Evolutionary conservation across 1,284 basidiomycete genomes (phyloP).

Genomic region (Inonotus obliquus): DNA sequence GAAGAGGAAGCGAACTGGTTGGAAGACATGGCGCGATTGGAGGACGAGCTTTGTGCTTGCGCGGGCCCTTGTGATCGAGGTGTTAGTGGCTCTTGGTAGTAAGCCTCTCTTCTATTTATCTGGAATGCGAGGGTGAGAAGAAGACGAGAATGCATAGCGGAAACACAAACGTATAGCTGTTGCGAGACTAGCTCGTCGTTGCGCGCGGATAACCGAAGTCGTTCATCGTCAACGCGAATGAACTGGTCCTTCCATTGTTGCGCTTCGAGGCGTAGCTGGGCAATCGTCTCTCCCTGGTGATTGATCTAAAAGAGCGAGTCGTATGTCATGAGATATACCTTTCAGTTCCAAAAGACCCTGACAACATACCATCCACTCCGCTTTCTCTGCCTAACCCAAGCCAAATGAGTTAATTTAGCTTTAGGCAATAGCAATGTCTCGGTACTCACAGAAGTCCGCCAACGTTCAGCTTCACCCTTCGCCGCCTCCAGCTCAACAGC

Average conservation of each 20-base stretch:
- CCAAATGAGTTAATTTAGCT: not conserved
- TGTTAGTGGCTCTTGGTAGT: constrained; percentile 16
- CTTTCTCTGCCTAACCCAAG: constrained; percentile 45
- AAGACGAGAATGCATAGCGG: not conserved
- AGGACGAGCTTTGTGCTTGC: constrained; percentile 6
- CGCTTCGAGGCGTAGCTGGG: constrained; percentile 55
- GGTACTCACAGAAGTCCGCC: constrained; percentile 49
- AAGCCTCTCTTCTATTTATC: constrained; percentile 13
- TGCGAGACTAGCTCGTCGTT: constrained; percentile 53
- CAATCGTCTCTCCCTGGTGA: constrained; percentile 55
- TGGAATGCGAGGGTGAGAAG: not conserved
- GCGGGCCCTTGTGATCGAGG: constrained; percentile 16
- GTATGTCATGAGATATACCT: not conserved
- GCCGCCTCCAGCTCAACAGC: constrained; percentile 44
- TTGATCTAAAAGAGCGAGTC: constrained; percentile 35
- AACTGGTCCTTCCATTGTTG: constrained; percentile 68
- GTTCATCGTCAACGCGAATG: constrained; percentile 46
- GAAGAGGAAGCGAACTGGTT: constrained; percentile 2
- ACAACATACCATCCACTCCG: constrained; percentile 47
- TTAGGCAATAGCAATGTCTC: not conserved
- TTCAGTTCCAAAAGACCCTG: not conserved
- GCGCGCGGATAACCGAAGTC: constrained; percentile 46
- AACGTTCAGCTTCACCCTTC: constrained; percentile 44
- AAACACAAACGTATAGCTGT: constrained; percentile 29
- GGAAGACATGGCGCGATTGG: constrained; percentile 10